Conservation (phyloP, 305 asterid species). For the Coffea humblotiana region DNA sequence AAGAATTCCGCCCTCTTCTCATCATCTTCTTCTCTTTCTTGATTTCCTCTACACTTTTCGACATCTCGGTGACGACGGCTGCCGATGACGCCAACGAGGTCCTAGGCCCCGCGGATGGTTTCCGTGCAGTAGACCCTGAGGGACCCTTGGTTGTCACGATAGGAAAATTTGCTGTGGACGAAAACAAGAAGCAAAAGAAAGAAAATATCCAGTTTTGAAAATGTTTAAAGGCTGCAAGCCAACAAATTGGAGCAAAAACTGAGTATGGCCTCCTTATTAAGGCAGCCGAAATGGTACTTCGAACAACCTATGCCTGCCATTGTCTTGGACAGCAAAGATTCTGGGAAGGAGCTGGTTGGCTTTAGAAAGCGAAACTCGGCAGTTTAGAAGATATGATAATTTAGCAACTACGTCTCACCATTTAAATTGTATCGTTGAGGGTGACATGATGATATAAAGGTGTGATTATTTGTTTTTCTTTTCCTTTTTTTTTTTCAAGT, state of each 20-base stretch:
- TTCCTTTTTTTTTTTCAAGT: not conserved
- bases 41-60: not conserved
- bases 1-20: not conserved
- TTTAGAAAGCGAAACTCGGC: not conserved
- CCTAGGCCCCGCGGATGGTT: too few relatives aligned
- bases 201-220: not conserved
- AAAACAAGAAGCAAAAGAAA: not conserved
- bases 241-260: not conserved
- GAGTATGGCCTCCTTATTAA: not conserved
- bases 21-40: not conserved
- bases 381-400: not conserved
- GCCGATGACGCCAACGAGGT: too few relatives aligned
- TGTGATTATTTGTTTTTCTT: not conserved
- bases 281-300: not conserved
- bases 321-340: not conserved
- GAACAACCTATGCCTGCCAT: not conserved
- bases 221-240: not conserved
- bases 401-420: too few relatives aligned
- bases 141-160: not conserved
- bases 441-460: not conserved
- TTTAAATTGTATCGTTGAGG: too few relatives aligned
- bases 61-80: not conserved
- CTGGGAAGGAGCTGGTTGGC: not conserved
- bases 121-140: not conserved
- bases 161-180: not conserved